Percentiles rank a stretch among this genome's conserved stretches.
phyloP scores from a whole-genome alignment of 108 stramenopile genomes.

The Cyclotella choctawhatcheeana region DNA sequence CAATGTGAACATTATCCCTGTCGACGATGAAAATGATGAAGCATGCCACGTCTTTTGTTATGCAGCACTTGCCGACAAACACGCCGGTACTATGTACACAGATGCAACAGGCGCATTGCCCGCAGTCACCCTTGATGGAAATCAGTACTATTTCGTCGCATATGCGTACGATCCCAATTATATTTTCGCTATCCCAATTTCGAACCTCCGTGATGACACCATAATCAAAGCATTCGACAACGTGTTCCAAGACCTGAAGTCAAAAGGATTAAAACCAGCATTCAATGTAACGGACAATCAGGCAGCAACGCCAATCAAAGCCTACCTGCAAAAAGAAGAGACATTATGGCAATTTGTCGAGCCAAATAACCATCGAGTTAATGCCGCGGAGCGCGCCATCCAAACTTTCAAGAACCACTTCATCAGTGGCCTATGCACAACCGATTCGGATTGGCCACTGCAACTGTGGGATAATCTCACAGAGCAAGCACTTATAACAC shows the following conservation, averaged over 20 bases:
- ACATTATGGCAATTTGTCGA: conserved; percentile 10
- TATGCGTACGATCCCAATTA: neutral
- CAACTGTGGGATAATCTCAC: conserved; percentile 34
- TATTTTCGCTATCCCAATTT: neutral
- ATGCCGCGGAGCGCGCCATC: conserved; percentile 43
- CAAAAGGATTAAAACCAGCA: neutral
- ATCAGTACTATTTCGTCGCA: neutral
- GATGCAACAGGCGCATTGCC: neutral
- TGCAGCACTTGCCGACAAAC: neutral
- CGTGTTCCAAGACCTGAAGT: neutral
- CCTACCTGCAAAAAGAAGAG: neutral
- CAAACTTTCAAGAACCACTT: conserved; percentile 44
- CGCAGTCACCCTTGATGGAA: neutral
- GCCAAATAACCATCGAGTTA: conserved; percentile 20
- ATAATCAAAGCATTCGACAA: neutral
- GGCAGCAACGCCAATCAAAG: neutral
- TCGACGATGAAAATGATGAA: neutral
- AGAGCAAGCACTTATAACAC: conserved; percentile 36
- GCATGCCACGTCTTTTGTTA: neutral
- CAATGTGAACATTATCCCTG: no score
- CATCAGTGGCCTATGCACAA: conserved; percentile 15
- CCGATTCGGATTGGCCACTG: conserved; percentile 26
- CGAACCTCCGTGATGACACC: no score
- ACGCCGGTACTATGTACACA: neutral
- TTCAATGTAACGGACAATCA: neutral